Evolutionary conservation across 352 stramenopile species (phyloP), one percentile per base, ranked within the genome.

Genomic region (Blastocystis sp.): DNA sequence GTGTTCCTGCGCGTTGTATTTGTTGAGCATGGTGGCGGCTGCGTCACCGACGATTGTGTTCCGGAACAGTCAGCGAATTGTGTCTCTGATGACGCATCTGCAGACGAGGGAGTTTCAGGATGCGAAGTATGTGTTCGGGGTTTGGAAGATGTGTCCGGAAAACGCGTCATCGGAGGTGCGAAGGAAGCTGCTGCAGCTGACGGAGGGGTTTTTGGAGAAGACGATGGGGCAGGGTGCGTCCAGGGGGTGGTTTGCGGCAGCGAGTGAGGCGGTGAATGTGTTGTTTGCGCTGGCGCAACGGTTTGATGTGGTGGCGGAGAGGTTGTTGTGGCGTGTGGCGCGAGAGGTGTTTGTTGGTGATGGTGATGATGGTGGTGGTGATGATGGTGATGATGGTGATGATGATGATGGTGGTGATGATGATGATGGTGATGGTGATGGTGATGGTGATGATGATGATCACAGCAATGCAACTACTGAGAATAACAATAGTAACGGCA

Each of bases 201-300:
- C n/a, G n/a, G n/a, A n/a, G n/a, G n/a, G n/a, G n/a, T n/a, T n/a
- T n/a, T n/a, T n/a, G n/a, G n/a, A n/a, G n/a, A n/a, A n/a, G n/a
- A n/a, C n/a, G n/a, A n/a, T n/a, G n/a, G n/a, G 11, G 51, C 3
- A 18, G 7, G 53, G 27, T 44, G 36, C 29, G 16, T 54, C 53
- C 18, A 56, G 27, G 24, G 27, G 18, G n/a, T 81, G 59, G 63
- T 72, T 75, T 21, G 21, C 40, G 6, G 79, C 78, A 9, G 63
- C 75, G n/a, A 61, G 59, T 56, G n/a, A 61, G 9, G 59, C 53
- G 9, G 59, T 87, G 42, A 24, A 64, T 16, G 44, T 51, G 1
- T 36, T 87, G 4, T 86, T 76, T 48, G 53, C 24, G 14, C 2
- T 88, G 3, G 44, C 86, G 9, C 27, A 63, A 24, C 32, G 85